Percentiles rank a stretch among this genome's conserved stretches.
Evolutionary conservation across 108 stramenopile species (phyloP).

Genomic region (Aurantiochytrium sp.): DNA sequence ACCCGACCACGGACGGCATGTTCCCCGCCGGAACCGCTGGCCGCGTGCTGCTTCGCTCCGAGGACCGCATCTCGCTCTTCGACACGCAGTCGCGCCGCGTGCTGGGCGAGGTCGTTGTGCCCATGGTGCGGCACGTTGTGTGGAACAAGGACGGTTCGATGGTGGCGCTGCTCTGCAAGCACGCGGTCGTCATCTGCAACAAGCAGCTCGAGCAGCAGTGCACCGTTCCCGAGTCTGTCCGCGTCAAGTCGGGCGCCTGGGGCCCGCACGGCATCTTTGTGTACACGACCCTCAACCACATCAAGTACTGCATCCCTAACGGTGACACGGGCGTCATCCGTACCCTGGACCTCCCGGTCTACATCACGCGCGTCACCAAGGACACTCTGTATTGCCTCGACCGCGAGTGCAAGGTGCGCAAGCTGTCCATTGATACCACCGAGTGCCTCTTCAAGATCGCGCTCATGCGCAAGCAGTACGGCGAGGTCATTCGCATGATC

Average conservation of each 20-base stretch:
- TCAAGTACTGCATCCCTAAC: conserved; percentile 91
- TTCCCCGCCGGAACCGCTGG: conserved; percentile 88
- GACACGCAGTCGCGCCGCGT: conserved; percentile 92
- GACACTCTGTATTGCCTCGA: conserved; percentile 87
- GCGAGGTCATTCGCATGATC: conserved; percentile 96
- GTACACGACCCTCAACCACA: conserved; percentile 94
- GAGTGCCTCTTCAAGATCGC: conserved; percentile 90
- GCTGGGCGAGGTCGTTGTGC: conserved; percentile 85
- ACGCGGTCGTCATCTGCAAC: conserved; percentile 79
- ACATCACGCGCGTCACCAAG: conserved; percentile 80
- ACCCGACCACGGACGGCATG: conserved; percentile 80
- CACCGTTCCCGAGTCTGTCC: conserved; percentile 87
- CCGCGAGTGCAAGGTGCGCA: conserved; percentile 82
- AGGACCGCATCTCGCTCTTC: conserved; percentile 90
- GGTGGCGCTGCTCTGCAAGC: conserved; percentile 86
- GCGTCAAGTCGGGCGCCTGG: conserved; percentile 94
- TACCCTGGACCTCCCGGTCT: conserved; percentile 86
- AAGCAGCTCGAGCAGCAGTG: conserved; percentile 90
- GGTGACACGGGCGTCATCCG: conserved; percentile 96
- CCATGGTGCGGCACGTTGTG: conserved; percentile 86
- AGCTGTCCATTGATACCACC: conserved; percentile 86
- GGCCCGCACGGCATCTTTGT: conserved; percentile 81
- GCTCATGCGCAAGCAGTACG: conserved; percentile 66
- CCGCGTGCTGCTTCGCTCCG: conserved; percentile 82
- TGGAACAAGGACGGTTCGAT: conserved; percentile 85